These are phyloP conservation scores for Fraxinus velutina DNA, from an alignment of 305 asterid genomes.

Conservation along the genomic window DNA sequence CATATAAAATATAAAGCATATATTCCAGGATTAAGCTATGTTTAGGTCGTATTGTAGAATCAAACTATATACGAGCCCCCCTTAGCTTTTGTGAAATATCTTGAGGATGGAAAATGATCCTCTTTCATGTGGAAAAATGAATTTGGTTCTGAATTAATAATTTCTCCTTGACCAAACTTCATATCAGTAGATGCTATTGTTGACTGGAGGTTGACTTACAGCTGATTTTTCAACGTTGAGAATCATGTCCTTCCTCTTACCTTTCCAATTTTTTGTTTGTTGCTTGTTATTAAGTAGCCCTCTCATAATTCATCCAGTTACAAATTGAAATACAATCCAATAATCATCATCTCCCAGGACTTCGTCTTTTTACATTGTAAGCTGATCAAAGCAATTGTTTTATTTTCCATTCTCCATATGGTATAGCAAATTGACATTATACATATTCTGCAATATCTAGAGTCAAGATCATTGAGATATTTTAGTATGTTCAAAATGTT, in stretches of 20 bases:
- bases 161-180: constrained; percentile 2
- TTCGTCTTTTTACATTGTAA: constrained; percentile 4
- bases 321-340: background rate
- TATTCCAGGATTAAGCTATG: background rate
- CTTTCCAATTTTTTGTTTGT: background rate
- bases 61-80: background rate
- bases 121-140: background rate
- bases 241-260: background rate
- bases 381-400: background rate
- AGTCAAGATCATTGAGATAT: constrained; percentile 8
- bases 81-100: background rate
- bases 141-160: constrained; percentile 13
- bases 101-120: background rate
- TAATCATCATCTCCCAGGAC: background rate
- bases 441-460: background rate
- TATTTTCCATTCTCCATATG: constrained; percentile 1
- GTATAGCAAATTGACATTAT: background rate
- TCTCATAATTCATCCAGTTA: background rate
- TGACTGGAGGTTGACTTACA: background rate
- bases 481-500: background rate
- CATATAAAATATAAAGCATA: background rate
- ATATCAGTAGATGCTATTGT: background rate
- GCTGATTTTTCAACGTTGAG: constrained; percentile 7
- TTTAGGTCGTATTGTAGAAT: background rate
- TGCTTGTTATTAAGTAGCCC: constrained; percentile 11